These are phyloP conservation scores for Apophysomyces variabilis DNA, from an alignment of 371 early-diverging fungal genomes.

Conservation along the genomic window DNA sequence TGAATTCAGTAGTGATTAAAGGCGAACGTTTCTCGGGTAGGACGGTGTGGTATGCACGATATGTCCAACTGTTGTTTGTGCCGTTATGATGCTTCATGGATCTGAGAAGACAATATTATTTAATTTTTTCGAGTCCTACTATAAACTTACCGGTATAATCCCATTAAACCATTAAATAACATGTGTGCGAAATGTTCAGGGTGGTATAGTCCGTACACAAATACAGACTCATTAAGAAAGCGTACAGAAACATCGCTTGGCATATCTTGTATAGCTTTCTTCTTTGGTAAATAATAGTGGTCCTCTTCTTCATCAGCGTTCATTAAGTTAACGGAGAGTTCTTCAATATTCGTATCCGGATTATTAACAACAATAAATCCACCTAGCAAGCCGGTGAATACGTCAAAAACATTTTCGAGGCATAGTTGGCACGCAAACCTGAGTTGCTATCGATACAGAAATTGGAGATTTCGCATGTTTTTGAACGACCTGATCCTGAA, in stretches of 20 bases:
- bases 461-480: not conserved
- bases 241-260: constrained; percentile 13
- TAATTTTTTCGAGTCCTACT: not conserved
- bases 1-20: constrained; percentile 34
- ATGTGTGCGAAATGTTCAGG: constrained; percentile 56
- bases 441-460: not conserved
- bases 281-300: constrained; percentile 42
- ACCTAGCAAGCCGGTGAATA: constrained; percentile 16
- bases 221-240: constrained; percentile 45
- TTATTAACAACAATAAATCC: constrained; percentile 14
- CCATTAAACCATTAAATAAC: constrained; percentile 56
- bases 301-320: constrained; percentile 35
- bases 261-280: constrained; percentile 18
- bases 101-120: constrained; percentile 18
- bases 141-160: constrained; percentile 40
- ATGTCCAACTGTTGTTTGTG: constrained; percentile 34
- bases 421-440: not conserved
- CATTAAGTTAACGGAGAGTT: constrained; percentile 43
- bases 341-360: constrained; percentile 10
- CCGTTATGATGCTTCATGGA: constrained; percentile 42
- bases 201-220: constrained; percentile 53
- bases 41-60: constrained; percentile 28
- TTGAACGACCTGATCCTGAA: constrained; percentile 13
- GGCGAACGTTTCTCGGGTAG: constrained; percentile 1
- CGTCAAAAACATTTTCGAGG: not conserved